These are phyloP conservation scores for Umbelopsis sp. DNA, from an alignment of 371 early-diverging fungal genomes.

Conservation along the genomic window DNA sequence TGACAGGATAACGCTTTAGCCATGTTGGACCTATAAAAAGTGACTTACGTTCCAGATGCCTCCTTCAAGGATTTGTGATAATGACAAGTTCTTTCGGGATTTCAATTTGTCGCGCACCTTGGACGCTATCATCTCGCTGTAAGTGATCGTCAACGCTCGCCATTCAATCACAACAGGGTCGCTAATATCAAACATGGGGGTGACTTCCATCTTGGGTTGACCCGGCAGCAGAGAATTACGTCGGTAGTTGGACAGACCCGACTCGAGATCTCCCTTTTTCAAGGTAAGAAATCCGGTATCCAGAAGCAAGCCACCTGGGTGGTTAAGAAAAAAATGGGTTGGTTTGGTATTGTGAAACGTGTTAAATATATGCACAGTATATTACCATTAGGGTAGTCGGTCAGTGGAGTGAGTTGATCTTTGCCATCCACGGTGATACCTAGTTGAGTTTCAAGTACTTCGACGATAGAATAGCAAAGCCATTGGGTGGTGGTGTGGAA, in stretches of 20 bases:
- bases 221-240: constrained; percentile 45
- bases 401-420: constrained; percentile 81
- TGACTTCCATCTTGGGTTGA: constrained; percentile 51
- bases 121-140: constrained; percentile 79
- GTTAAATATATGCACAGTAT: neutral
- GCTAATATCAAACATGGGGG: constrained; percentile 77
- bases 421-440: constrained; percentile 68
- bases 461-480: constrained; percentile 91
- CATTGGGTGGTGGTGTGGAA: constrained; percentile 95
- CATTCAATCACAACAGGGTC: constrained; percentile 92
- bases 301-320: constrained; percentile 47
- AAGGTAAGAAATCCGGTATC: constrained; percentile 51
- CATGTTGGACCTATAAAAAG: neutral
- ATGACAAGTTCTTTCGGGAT: constrained; percentile 60
- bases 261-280: constrained; percentile 45
- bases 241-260: constrained; percentile 50
- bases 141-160: constrained; percentile 88
- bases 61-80: constrained; percentile 88
- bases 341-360: neutral
- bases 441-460: constrained; percentile 72
- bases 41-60: constrained; percentile 81
- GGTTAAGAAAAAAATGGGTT: neutral
- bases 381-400: constrained; percentile 91
- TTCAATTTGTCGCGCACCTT: constrained; percentile 66
- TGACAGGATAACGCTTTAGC: neutral